These are phyloP conservation scores for Lactuca saligna DNA, from an alignment of 129 eudicot species.

Conservation along the genomic window DNA sequence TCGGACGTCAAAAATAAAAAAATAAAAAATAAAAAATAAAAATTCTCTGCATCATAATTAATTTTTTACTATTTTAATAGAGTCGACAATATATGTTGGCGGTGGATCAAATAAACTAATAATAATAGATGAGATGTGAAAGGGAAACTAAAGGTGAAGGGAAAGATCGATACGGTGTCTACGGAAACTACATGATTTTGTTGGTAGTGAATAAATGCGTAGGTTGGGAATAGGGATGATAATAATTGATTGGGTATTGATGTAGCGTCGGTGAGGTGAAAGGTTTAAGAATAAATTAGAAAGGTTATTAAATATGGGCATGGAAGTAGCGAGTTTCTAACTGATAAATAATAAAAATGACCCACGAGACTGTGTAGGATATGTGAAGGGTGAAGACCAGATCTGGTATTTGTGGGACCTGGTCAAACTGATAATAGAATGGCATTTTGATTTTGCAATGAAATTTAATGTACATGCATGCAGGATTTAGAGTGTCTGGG, in stretches of 20 bases:
- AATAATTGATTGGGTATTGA: not conserved
- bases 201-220: constrained; percentile 33
- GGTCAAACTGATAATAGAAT: constrained; percentile 25
- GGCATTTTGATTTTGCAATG: constrained; percentile 31
- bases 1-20: not conserved
- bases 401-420: constrained; percentile 35
- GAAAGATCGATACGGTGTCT: constrained; percentile 38
- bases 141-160: not conserved
- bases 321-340: constrained; percentile 30
- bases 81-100: constrained; percentile 8
- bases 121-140: not conserved
- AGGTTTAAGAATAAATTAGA: constrained; percentile 7
- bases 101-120: constrained; percentile 2
- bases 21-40: too few relatives aligned
- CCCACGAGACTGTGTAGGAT: constrained; percentile 36
- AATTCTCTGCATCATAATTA: too few relatives aligned
- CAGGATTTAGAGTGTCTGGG: constrained; percentile 21
- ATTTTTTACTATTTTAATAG: too few relatives aligned
- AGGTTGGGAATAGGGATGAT: not conserved
- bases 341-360: constrained; percentile 7
- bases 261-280: constrained; percentile 39
- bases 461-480: constrained; percentile 39
- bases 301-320: constrained; percentile 39
- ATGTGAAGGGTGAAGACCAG: not conserved
- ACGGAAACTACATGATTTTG: constrained; percentile 30